Evolutionary conservation across 257 asterid genomes (phyloP).

Genomic region (Galeopsis tetrahit): DNA sequence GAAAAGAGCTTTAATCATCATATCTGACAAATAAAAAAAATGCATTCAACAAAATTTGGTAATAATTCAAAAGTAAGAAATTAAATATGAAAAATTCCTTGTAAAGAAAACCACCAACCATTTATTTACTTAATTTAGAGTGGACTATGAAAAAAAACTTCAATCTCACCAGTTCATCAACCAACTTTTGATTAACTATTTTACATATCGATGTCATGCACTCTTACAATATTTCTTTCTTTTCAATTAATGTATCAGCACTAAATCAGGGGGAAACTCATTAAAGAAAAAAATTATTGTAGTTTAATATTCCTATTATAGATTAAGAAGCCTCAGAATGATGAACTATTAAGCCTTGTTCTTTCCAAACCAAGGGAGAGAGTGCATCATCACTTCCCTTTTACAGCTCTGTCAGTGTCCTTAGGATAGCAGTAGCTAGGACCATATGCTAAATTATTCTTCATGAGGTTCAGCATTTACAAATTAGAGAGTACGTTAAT

Average conservation of each 20-base stretch:
- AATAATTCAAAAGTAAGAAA: not conserved
- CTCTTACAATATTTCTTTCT: not conserved
- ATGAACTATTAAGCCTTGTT: constrained; percentile 22
- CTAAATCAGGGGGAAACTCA: not conserved
- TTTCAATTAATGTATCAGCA: not conserved
- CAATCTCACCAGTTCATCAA: not conserved
- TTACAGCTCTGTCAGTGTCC: constrained; percentile 13
- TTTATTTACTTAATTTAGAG: not conserved
- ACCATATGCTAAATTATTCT: constrained; percentile 4
- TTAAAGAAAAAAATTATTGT: not conserved
- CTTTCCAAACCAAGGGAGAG: constrained; percentile 5
- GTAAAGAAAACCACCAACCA: not conserved
- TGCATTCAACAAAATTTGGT: not conserved
- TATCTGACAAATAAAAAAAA: not conserved
- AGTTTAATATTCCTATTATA: not conserved
- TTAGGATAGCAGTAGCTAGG: not conserved
- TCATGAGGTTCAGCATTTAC: not conserved
- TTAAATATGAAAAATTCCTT: not conserved
- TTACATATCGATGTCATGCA: not conserved
- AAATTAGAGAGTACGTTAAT: not conserved
- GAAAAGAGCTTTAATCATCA: constrained; percentile 1
- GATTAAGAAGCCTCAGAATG: constrained; percentile 5
- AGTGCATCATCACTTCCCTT: not conserved
- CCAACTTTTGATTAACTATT: not conserved
- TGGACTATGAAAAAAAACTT: not conserved